phyloP scores from a whole-genome alignment of 768 basidiomycete genomes.

The Pleurotus cornucopiae region DNA sequence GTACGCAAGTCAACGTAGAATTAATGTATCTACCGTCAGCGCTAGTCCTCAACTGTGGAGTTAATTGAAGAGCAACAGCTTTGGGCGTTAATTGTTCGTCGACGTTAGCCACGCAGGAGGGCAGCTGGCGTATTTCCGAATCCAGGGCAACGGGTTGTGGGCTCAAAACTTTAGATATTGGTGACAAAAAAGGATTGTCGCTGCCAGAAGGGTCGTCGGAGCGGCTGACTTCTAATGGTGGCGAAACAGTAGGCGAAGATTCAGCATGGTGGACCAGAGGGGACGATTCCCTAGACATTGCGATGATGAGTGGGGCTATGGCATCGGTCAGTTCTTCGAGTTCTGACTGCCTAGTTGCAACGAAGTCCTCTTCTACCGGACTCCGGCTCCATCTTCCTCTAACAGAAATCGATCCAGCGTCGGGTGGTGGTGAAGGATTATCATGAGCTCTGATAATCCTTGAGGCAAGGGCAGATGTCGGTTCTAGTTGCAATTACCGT shows the following conservation, averaged over 20 bases:
- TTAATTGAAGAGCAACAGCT: too few species aligned
- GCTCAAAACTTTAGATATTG: background rate
- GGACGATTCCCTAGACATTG: background rate
- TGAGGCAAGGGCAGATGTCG: constrained; percentile 61
- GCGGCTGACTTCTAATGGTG: too few species aligned
- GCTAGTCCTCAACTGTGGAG: too few species aligned
- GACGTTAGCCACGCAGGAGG: too few species aligned
- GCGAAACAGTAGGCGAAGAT: background rate
- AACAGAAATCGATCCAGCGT: background rate
- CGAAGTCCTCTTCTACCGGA: background rate
- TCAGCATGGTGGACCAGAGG: background rate
- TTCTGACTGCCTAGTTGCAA: background rate
- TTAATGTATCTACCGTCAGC: too few species aligned
- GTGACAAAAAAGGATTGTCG: background rate
- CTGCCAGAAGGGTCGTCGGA: too few species aligned
- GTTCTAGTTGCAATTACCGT: constrained; percentile 38
- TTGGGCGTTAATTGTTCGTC: too few species aligned
- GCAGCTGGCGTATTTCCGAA: too few species aligned
- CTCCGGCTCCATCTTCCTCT: background rate
- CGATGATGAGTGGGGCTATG: background rate
- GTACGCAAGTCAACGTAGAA: too few species aligned
- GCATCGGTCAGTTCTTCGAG: background rate
- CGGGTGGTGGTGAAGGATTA: constrained; percentile 71
- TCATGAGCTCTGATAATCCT: constrained; percentile 65
- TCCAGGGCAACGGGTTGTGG: background rate